Evolutionary conservation across 108 stramenopile genomes (phyloP).

Genomic region (Epipyxis sp.): DNA sequence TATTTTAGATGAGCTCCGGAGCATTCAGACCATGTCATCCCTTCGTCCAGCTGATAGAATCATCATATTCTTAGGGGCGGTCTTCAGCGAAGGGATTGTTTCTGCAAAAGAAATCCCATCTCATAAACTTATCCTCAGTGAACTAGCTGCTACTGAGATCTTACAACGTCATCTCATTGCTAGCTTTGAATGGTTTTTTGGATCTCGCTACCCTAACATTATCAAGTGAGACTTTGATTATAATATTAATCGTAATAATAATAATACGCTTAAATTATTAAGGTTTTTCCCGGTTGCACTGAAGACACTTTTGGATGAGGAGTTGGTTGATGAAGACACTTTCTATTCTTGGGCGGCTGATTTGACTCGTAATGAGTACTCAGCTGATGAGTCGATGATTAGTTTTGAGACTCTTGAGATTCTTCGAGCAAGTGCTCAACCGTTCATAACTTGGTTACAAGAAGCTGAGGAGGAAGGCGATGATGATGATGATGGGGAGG

Average conservation of each 20-base stretch:
- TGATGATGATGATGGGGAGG: constrained; percentile 44
- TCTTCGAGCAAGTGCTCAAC: constrained; percentile 38
- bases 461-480: constrained; percentile 46
- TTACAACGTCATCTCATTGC: neutral
- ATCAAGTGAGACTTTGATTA: neutral
- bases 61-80: constrained; percentile 46
- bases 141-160: constrained; percentile 35
- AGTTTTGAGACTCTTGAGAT: constrained; percentile 41
- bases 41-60: constrained; percentile 47
- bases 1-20: constrained; percentile 44
- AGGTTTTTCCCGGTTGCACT: constrained; percentile 49
- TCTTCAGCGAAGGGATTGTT: constrained; percentile 35
- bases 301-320: constrained; percentile 50
- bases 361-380: constrained; percentile 43
- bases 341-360: constrained; percentile 55
- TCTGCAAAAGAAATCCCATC: constrained; percentile 30
- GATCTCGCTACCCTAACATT: neutral
- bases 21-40: constrained; percentile 49
- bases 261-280: constrained; percentile 4
- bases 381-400: constrained; percentile 34
- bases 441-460: constrained; percentile 56
- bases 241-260: no score
- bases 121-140: neutral
- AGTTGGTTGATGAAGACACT: constrained; percentile 55
- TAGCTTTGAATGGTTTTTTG: neutral